Conservation (phyloP, 306 rosid species). For the Cucurbita ficifolia region DNA sequence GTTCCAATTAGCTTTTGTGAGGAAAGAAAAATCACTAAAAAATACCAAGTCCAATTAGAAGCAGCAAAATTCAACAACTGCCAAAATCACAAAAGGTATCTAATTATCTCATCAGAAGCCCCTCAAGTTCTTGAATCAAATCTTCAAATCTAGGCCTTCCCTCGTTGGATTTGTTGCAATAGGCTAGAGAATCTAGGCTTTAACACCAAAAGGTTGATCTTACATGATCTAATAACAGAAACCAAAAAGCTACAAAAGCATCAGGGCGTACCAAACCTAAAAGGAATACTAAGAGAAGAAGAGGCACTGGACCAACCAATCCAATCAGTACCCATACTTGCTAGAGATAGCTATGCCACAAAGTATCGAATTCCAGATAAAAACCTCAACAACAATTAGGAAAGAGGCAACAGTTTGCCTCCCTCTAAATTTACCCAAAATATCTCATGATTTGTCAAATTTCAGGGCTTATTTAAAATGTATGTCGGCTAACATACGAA, state of each 20-base stretch:
- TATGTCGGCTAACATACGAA: neutral
- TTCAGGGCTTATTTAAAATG: neutral
- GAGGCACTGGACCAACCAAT: neutral
- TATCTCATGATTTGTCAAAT: too few relatives aligned
- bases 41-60: neutral
- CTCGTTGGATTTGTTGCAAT: neutral
- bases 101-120: neutral
- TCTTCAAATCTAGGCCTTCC: neutral
- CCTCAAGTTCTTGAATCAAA: neutral
- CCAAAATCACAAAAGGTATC: neutral
- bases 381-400: neutral
- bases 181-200: neutral
- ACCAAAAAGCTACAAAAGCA: neutral
- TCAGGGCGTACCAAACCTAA: neutral
- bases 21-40: neutral
- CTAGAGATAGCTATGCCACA: too few relatives aligned
- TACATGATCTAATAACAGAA: neutral
- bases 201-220: neutral
- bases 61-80: neutral
- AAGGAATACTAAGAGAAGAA: neutral
- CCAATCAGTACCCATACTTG: too few relatives aligned
- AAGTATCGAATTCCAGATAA: too few relatives aligned
- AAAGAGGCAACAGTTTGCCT: neutral
- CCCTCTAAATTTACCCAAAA: too few relatives aligned
- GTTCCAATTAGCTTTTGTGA: neutral